These are phyloP conservation scores for Nakazawaea anatomiae DNA, from an alignment of 805 yeast genomes.

Conservation along the genomic window DNA sequence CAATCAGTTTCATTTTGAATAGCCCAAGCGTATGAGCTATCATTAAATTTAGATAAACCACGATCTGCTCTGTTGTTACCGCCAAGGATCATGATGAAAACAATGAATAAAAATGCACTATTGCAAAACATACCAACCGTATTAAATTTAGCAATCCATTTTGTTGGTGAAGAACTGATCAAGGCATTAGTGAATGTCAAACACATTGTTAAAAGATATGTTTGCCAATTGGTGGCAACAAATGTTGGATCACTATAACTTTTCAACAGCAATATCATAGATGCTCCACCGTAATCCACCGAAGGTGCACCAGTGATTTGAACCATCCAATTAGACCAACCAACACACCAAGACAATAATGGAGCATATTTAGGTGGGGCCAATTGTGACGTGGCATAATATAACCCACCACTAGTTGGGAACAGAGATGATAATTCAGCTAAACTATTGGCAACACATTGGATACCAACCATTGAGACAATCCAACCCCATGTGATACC, in stretches of 20 bases:
- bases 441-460: conserved; percentile 54
- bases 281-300: conserved; percentile 51
- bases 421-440: conserved; percentile 62
- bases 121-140: conserved; percentile 44
- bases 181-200: conserved; percentile 40
- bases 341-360: conserved; percentile 53
- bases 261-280: conserved; percentile 48
- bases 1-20: conserved; percentile 53
- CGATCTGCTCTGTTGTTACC: conserved; percentile 38
- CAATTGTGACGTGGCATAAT: conserved; percentile 59
- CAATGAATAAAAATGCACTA: conserved; percentile 42
- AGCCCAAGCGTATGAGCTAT: conserved; percentile 45
- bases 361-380: conserved; percentile 53
- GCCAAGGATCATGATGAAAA: conserved; percentile 47
- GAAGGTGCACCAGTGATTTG: conserved; percentile 61
- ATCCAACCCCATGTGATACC: conserved; percentile 64
- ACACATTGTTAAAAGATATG: conserved; percentile 46
- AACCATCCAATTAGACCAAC: conserved; percentile 61
- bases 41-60: conserved; percentile 42
- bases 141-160: conserved; percentile 46
- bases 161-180: conserved; percentile 49
- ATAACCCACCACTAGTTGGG: conserved; percentile 67
- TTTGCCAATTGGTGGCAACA: conserved; percentile 40
- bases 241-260: conserved; percentile 33
- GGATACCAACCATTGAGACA: conserved; percentile 48